phyloP scores from a whole-genome alignment of 192 early-diverging fungal species.

The Linnemannia zychae region DNA sequence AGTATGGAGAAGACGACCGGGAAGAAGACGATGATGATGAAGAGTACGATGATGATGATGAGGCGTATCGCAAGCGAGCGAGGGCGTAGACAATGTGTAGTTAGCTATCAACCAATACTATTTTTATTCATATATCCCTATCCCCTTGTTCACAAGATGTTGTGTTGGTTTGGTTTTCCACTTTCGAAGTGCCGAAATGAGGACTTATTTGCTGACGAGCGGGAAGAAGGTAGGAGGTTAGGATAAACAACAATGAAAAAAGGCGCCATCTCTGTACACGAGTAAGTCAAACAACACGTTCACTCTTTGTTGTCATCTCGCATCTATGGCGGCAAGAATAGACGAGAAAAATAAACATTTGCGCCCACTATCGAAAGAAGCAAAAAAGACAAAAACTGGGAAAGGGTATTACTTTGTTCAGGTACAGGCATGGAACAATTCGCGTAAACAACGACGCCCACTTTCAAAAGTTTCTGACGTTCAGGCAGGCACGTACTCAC shows the following conservation, averaged over 20 bases:
- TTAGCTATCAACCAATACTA: background rate
- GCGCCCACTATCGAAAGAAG: background rate
- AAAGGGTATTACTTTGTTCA: background rate
- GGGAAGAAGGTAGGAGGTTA: background rate
- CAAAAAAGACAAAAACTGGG: background rate
- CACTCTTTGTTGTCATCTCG: background rate
- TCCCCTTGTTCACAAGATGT: background rate
- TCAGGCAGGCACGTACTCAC: background rate
- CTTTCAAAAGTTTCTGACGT: background rate
- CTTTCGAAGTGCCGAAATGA: background rate
- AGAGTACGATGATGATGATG: conserved; percentile 24
- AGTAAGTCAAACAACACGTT: background rate
- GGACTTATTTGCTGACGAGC: background rate
- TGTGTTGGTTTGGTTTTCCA: background rate
- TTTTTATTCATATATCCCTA: background rate
- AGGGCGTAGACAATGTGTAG: conserved; percentile 19
- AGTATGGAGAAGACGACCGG: background rate
- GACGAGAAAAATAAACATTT: background rate
- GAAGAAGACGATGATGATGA: conserved; percentile 7
- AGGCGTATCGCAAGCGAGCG: conserved; percentile 29
- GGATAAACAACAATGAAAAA: background rate
- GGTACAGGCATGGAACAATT: background rate
- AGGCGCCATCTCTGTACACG: background rate
- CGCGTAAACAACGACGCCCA: conserved; percentile 1
- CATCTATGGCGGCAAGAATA: background rate